Conservation (phyloP, 495 filamentous ascomycete species). For the Penicillium canariense region DNA sequence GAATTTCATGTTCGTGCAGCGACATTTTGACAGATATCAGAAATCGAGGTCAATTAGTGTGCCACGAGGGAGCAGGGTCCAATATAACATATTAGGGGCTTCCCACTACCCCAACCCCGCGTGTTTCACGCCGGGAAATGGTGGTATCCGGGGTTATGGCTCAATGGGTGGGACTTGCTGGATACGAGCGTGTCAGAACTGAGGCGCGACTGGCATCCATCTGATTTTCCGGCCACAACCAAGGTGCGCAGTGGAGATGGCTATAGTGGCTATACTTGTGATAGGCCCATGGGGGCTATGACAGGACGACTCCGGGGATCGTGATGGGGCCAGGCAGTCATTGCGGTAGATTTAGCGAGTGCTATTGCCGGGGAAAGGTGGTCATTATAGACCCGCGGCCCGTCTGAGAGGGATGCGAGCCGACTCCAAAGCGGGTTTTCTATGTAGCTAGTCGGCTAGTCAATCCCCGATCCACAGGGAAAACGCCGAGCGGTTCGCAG, state of each 20-base stretch:
- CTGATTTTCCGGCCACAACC: neutral
- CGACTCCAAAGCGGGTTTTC: neutral
- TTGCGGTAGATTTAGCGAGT: conserved; percentile 7
- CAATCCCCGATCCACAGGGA: neutral
- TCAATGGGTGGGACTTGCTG: conserved; percentile 5
- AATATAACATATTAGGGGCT: conserved; percentile 4
- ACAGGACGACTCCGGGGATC: neutral
- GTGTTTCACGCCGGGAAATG: neutral
- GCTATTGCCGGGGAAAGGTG: conserved; percentile 1
- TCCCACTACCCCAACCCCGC: conserved; percentile 2
- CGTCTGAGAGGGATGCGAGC: neutral
- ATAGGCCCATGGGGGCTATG: neutral
- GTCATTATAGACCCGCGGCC: neutral
- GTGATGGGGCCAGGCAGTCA: neutral
- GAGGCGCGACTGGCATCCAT: neutral
- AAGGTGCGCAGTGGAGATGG: neutral
- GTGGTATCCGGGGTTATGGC: conserved; percentile 7
- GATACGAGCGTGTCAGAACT: neutral
- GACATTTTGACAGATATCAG: conserved; percentile 6
- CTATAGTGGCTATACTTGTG: neutral
- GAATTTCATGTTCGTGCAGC: neutral
- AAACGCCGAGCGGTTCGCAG: conserved; percentile 7
- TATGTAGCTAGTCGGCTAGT: neutral
- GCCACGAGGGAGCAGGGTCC: neutral
- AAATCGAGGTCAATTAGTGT: neutral